Evolutionary conservation across 2,329 filamentous ascomycete genomes (phyloP), one percentile per base, ranked within the genome.

Genomic region (Hypocreales sp.): DNA sequence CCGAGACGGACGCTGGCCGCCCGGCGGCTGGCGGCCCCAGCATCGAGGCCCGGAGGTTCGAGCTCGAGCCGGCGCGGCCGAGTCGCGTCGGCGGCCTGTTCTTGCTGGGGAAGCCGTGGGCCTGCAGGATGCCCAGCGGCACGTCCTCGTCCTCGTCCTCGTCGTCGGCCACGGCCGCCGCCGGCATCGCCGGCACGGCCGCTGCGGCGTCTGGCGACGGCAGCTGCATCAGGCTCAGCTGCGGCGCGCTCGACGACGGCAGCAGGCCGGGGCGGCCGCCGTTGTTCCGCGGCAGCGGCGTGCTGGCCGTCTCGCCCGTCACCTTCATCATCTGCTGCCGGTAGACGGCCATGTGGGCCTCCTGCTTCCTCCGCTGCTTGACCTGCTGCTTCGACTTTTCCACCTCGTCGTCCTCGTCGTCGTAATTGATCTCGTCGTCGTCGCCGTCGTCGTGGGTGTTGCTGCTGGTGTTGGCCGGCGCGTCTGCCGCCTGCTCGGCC

Each of bases 241-340:
- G 74, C 2, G 76, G 72, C 4, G 70, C 68, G 46, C 75, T 80
- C 41, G 64, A 60, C 5, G 69, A 71, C 19, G 64, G 56, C 12
- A 65, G 60, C 34, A 75, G 50, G 26, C 58, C 56, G 10, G 69
- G 63, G n/a, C 72, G 67, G 15, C 62, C 50, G n/a, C n/a, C n/a
- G n/a, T n/a, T n/a, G 8, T 56, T 44, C 10, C 62, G 31, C 9
- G 34, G 27, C 7, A 33, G 15, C 5, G 38, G 22, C 7, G 35
- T 26, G 5, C 35, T 25, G 5, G 63, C 50, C 14, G 72, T 56
- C 40, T 87, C 81, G 25, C 84, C 84, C 1, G 83, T 92, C 17
- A 90, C 79, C 54, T 92, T 92, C 79, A 87, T 92, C 84, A 92
- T 93, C 52, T 90, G 80, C 49, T 93, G 84, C 31, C 84, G 72